Evolutionary conservation across 768 basidiomycete genomes (phyloP), one percentile per base, ranked within the genome.

Genomic region (Leccinum uliginosum): DNA sequence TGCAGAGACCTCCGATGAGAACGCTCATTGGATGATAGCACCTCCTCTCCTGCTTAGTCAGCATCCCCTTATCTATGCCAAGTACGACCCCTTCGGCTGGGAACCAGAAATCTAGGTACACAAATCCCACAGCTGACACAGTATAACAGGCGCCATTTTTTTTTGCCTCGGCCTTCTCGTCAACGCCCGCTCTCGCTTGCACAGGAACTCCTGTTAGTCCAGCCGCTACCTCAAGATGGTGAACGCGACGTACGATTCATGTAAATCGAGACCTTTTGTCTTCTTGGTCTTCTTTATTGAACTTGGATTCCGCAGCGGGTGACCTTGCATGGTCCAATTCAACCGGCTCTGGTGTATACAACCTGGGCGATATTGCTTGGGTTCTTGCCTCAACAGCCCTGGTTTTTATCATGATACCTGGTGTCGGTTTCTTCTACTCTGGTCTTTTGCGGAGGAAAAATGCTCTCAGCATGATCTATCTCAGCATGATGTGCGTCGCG

Each of bases 401-500:
- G 59, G 91, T 93, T 34, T 93, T 81, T 79, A 76, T 91, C 60
- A 91, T 92, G 89, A 83, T 91, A 67, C 88, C 87, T 10, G 89
- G 88, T 49, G 85, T 94, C 48, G 90, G 91, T 47, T 90, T 83
- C 73, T 92, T 91, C 75, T 97, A 96, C 72, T 89, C 92, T 14
- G 96, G 92, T 61, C 82, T 99, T 30, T 80, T 97, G 30, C 77
- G 96, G 50, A 77, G 96, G 58, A 98, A 98, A 74, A 97, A 97
- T 64, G 96, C 96, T 0, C 78, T 98, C 19, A 89, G 86, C 40
- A 90, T 95, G 85, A 88, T 96, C 17, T 93, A 84, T 70, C 80
- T 88, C 17, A 84, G 83, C 54, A 85, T 93, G 80, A 80, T 87
- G 63, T 81, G 83, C 0, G 65, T 93, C 12, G 93, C 86, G 0